Conservation (phyloP, 306 rosid species). For the Dryas drummondii region DNA sequence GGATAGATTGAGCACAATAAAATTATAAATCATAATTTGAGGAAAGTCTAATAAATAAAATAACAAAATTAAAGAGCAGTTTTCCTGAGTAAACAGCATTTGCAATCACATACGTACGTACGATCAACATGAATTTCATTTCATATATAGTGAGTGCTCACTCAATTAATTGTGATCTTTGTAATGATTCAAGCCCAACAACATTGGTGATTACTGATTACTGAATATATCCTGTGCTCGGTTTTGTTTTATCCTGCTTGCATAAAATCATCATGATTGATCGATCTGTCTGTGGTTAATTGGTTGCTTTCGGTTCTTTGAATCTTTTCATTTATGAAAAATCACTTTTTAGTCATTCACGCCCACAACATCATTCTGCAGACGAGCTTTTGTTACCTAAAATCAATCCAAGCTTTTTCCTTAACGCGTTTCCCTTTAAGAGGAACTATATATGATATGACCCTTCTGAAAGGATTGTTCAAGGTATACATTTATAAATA, state of each 20-base stretch:
- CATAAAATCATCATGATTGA: neutral
- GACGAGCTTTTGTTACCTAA: neutral
- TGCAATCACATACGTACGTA: neutral
- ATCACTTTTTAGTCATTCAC: conserved; percentile 13
- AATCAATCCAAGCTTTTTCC: neutral
- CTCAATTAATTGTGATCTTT: neutral
- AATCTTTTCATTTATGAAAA: conserved; percentile 5
- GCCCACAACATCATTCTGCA: conserved; percentile 16
- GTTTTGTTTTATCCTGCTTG: neutral
- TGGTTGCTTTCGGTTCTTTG: conserved; percentile 14
- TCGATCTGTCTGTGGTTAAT: neutral
- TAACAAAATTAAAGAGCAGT: no score
- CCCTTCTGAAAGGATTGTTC: no score
- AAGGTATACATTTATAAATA: no score
- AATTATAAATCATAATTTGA: no score
- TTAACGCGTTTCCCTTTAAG: neutral
- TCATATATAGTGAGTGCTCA: neutral
- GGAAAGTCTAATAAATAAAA: no score
- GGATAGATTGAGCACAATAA: no score
- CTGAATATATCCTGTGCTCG: neutral
- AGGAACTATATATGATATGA: neutral
- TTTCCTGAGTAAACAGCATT: neutral
- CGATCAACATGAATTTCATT: neutral
- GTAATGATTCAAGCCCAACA: neutral
- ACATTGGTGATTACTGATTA: no score